Evolutionary conservation across 371 early-diverging fungal genomes (phyloP).

Genomic region (Mortierella polycephala): DNA sequence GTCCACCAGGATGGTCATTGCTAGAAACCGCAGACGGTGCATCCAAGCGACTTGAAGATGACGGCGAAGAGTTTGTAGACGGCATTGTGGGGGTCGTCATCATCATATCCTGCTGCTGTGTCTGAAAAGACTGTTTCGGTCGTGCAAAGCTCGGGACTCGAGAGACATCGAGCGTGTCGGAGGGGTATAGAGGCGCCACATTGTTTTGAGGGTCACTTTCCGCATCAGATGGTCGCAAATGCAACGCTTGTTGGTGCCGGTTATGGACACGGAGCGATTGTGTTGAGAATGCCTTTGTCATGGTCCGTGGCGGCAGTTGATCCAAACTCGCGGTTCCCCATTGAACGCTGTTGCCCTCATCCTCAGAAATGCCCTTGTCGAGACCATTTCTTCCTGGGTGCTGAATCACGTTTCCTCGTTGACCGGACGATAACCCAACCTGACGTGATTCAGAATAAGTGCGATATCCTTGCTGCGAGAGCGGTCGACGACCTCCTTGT

Average conservation of each 20-base stretch:
- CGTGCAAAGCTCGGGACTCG: no score
- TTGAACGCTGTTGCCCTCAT: slow-evolving; percentile 16
- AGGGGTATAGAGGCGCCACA: no score
- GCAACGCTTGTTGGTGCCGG: slow-evolving; percentile 7
- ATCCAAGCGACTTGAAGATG: slow-evolving; percentile 34
- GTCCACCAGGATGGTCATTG: slow-evolving; percentile 22
- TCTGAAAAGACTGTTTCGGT: slow-evolving; percentile 9
- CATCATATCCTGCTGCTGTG: slow-evolving; percentile 46
- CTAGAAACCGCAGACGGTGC: slow-evolving; percentile 32
- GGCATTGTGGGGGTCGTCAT: slow-evolving; percentile 41
- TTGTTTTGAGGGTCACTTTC: no score
- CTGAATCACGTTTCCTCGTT: slow-evolving; percentile 12
- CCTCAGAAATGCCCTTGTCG: slow-evolving; percentile 30
- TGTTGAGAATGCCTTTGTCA: neutral
- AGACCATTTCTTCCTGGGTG: slow-evolving; percentile 16
- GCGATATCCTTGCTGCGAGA: slow-evolving; percentile 31
- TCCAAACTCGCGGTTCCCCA: slow-evolving; percentile 18
- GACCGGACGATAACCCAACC: neutral
- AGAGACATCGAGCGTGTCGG: no score
- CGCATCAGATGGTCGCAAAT: no score
- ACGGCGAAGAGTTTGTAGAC: slow-evolving; percentile 46
- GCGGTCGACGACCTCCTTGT: slow-evolving; percentile 6
- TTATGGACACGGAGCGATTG: slow-evolving; percentile 9
- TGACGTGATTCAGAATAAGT: slow-evolving; percentile 1
- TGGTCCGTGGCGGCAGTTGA: slow-evolving; percentile 5